Evolutionary conservation across 2,329 filamentous ascomycete genomes (phyloP), one percentile per base, ranked within the genome.

Genomic region (Aspergillus carbonarius): DNA sequence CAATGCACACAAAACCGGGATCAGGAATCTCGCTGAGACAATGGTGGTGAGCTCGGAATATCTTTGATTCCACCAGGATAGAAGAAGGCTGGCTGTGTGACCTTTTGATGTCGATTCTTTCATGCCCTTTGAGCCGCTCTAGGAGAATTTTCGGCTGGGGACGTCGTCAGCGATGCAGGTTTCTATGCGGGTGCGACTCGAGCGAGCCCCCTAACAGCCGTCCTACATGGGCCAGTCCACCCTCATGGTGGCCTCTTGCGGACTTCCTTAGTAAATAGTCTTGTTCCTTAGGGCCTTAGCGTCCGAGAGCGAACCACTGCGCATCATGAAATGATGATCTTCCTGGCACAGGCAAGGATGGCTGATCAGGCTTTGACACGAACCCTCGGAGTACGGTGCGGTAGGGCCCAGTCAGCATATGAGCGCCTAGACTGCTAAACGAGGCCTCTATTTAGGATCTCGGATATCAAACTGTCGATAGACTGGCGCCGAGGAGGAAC

Each of bases 281-380:
- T 34, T 42, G 44, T 18, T 48, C n/a, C 25, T 25, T 30, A 25
- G 25, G 20, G 39, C 18, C 39, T 42, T 39, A 37, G 47, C 17
- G 37, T 54, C 27, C 27, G 44, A 50, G 44, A 37, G 44, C 46
- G 23, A 39, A 55, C 54, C 46, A 48, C 23, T 52, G 39, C 20
- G 23, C 30, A 50, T 27, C 44, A 37, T 34, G n/a, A 42, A 52
- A 57, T 57, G 40, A 52, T 34, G 55, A 57, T 57, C 55, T 51
- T 47, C 55, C 47, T 37, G 27, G 47, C 37, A 23, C 46, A 50
- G 46, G 37, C 37, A 49, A 39, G 35, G 37, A 57, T 52, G 30
- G 30, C 37, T 35, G 51, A 44, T 54, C 39, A 2, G 25, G 30
- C 39, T 39, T 42, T 42, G 37, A 34, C 51, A 32, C 37, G 32